phyloP scores from a whole-genome alignment of 805 yeast species.

The Metschnikowia arizonensis region DNA sequence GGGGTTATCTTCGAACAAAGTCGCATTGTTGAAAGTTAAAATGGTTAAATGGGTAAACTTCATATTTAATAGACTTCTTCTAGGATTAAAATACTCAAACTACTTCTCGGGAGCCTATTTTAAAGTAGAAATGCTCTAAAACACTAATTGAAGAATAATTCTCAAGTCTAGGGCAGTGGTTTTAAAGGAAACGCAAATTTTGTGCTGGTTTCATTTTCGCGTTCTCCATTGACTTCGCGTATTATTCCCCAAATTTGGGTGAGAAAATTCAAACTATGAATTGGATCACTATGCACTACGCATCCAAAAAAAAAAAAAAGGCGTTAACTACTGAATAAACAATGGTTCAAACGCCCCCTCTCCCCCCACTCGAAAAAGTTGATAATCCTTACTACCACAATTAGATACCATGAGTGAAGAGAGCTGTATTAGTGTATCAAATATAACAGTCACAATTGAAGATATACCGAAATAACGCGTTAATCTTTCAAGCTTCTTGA shows the following conservation, averaged over 20 bases:
- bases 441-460: background rate
- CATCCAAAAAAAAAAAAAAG: too few species aligned
- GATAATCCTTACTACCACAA: too few species aligned
- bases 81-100: too few species aligned
- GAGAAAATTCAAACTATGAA: background rate
- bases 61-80: background rate
- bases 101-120: too few species aligned
- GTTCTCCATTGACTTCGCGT: background rate
- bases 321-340: too few species aligned
- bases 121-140: too few species aligned
- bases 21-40: background rate
- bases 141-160: background rate
- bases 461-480: too few species aligned
- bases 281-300: too few species aligned
- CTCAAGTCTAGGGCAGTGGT: background rate
- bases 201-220: background rate
- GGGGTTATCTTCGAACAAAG: background rate
- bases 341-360: too few species aligned
- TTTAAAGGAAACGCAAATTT: background rate
- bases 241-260: background rate
- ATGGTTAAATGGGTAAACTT: too few species aligned
- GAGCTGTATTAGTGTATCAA: background rate
- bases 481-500: background rate
- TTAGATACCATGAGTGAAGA: background rate
- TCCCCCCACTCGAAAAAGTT: too few species aligned